Conservation (phyloP, 352 stramenopile species). For the Phytophthora vignae region DNA sequence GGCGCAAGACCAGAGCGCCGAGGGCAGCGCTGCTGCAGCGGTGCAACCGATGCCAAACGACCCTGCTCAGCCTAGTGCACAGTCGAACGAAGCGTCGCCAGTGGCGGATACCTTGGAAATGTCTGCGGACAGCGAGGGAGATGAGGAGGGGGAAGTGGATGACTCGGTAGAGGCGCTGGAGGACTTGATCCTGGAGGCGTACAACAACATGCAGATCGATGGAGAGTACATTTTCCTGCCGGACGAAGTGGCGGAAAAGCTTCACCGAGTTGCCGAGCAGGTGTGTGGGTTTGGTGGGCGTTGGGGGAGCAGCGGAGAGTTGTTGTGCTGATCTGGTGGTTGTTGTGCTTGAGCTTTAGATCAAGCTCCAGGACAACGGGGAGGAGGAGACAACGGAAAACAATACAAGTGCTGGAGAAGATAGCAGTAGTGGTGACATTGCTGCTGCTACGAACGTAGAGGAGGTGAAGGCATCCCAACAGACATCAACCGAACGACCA, state of each 20-base stretch:
- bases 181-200: constrained; percentile 81
- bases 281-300: constrained; percentile 39
- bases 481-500: constrained; percentile 24
- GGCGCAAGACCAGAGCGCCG: constrained; percentile 12
- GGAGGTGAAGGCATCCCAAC: constrained; percentile 14
- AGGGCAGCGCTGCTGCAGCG: not conserved
- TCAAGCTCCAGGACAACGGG: constrained; percentile 33
- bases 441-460: constrained; percentile 8
- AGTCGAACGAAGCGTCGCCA: constrained; percentile 8
- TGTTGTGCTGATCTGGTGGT: constrained; percentile 16
- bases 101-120: constrained; percentile 13
- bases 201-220: constrained; percentile 87
- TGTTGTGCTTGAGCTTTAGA: constrained; percentile 20
- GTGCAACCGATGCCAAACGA: not conserved
- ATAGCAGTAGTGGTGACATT: constrained; percentile 26
- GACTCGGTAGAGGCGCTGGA: constrained; percentile 61
- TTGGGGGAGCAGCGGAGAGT: not conserved
- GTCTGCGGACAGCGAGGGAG: constrained; percentile 17
- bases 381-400: constrained; percentile 28
- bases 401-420: constrained; percentile 28
- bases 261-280: constrained; percentile 65
- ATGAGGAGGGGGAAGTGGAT: constrained; percentile 12
- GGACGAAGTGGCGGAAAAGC: constrained; percentile 67
- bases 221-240: constrained; percentile 83
- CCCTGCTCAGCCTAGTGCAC: not conserved